Conservation (phyloP, 1,284 basidiomycete species). For the Melampsora larici-populina region DNA sequence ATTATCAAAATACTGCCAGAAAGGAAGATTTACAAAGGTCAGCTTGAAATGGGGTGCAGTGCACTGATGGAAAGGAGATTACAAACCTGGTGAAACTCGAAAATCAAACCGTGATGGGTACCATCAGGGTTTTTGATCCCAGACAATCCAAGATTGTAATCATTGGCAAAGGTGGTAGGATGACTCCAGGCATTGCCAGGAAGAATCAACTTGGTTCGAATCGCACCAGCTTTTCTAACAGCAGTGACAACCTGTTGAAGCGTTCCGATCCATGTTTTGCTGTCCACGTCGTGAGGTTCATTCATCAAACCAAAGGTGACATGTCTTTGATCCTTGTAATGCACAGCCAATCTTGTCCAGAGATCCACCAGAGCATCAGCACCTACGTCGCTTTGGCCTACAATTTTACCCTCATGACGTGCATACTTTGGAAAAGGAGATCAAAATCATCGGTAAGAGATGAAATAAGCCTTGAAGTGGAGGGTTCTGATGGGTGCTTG, state of each 20-base stretch:
- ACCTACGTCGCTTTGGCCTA: background rate
- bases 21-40: too few species aligned
- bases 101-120: constrained; percentile 9
- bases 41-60: background rate
- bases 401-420: background rate
- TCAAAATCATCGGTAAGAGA: background rate
- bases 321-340: constrained; percentile 9
- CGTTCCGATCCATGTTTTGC: constrained; percentile 4
- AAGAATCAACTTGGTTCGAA: background rate
- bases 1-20: constrained; percentile 14
- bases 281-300: constrained; percentile 21
- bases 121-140: constrained; percentile 19
- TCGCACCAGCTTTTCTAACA: background rate
- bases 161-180: background rate
- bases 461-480: background rate
- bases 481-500: background rate
- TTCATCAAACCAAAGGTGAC: constrained; percentile 20
- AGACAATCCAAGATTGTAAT: constrained; percentile 12
- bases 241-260: constrained; percentile 11
- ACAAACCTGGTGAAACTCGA: constrained; percentile 18
- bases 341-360: background rate
- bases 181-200: constrained; percentile 5
- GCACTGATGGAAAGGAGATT: background rate
- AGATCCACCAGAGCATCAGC: background rate
- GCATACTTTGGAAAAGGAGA: background rate